Base-by-base conservation (phyloP, 177 flowering plant genomes). In the Vitis hybrid region DNA sequence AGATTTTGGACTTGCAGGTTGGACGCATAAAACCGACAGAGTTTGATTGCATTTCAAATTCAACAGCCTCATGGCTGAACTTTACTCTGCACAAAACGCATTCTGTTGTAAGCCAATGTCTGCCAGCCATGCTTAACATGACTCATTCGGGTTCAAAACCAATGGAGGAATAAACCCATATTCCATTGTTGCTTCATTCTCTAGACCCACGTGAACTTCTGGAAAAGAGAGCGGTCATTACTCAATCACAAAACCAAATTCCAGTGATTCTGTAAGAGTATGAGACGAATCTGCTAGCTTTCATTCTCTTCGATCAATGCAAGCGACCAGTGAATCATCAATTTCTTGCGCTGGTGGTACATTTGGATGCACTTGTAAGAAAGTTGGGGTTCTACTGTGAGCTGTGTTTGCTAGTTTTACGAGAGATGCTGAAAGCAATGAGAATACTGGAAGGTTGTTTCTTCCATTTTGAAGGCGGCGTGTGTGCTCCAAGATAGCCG, bases 81-180 rank as follows among this genome's bases (percentile, higher is more conserved):
- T 83, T 89, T 34, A 76, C 15, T 61, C 88, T 82, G 74, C 98
- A 93, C 98, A 97, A 93, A 11, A 91, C 88, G 72, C 98, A 93
- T 19, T 80, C 74, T 51, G 87, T 77, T 50, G 84, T 80, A 49
- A 85, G 64, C 72, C 74, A 85, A 61, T 68, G 61, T 61, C 68
- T 51, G 68, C 59, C 63, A 12, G 20, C 78, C 70, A 78, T 76
- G 68, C 77, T 72, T 56, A 81, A 77, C 63, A 75, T 26, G 54
- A 79, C 77, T 66, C 79, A 74, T 53, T 79, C 83, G 63, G 87
- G 58, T 51, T 74, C 86, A 80, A 85, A 81, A 59, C 68, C 81
- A 68, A 66, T 71, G 3, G 88, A 70, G 60, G 84, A 63, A 70
- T 66, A 70, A 83, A 77, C 48, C 69, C 77, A 18, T 73, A 68